A percentile compares a stretch with the other conserved stretches of the same genome.
phyloP scores from a whole-genome alignment of 352 stramenopile species.

The Globisporangium lucens region DNA sequence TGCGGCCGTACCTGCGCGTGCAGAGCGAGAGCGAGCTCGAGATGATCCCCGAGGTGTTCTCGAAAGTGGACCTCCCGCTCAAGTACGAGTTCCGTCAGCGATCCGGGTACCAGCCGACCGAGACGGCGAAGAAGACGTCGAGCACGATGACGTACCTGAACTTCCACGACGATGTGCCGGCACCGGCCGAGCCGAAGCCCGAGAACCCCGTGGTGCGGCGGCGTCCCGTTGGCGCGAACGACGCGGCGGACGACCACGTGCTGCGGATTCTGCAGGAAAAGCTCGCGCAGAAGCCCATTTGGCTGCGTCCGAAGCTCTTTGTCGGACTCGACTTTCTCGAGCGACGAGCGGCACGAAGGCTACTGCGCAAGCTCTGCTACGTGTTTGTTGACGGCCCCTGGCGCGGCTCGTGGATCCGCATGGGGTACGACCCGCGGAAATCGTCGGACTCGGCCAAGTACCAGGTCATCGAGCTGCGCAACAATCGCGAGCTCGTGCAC shows the following conservation, averaged over 20 bases:
- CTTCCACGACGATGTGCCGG: conserved; percentile 61
- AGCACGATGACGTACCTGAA: conserved; percentile 79
- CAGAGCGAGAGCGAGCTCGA: conserved; percentile 53
- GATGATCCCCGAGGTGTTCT: conserved; percentile 81
- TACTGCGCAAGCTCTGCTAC: conserved; percentile 76
- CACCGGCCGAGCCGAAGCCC: conserved; percentile 44
- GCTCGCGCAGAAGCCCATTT: conserved; percentile 65
- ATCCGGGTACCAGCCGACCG: conserved; percentile 63
- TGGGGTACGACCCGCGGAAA: conserved; percentile 71
- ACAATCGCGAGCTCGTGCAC: conserved; percentile 79
- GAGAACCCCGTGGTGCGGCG: conserved; percentile 47
- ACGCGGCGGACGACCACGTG: conserved; percentile 61
- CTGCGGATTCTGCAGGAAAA: conserved; percentile 53
- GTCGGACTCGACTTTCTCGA: conserved; percentile 58
- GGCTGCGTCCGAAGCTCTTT: conserved; percentile 72
- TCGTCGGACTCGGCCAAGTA: conserved; percentile 46
- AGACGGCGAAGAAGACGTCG: conserved; percentile 58
- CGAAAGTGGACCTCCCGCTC: conserved; percentile 75
- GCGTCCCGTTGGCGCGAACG: conserved; percentile 50
- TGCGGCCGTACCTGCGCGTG: conserved; percentile 58
- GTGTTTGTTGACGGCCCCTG: conserved; percentile 82
- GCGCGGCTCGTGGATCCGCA: conserved; percentile 78
- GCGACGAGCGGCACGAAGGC: conserved; percentile 49
- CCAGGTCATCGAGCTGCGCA: conserved; percentile 78
- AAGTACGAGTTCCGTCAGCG: conserved; percentile 85